Evolutionary conservation across 306 rosid genomes (phyloP).

Genomic region (Rosa persica): DNA sequence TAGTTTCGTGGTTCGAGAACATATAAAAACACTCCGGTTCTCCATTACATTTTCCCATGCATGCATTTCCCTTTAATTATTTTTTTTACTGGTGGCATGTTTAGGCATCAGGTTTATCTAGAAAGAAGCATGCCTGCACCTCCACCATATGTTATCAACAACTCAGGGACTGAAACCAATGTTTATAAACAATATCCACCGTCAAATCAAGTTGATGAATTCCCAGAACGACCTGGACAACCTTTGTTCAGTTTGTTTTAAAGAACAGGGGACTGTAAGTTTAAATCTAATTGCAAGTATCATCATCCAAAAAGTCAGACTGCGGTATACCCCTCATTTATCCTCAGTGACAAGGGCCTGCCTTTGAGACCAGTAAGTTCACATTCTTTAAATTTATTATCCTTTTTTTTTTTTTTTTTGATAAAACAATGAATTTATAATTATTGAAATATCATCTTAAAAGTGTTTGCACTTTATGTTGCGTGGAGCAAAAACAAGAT

Average conservation of each 20-base stretch:
- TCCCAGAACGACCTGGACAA: slow-evolving; percentile 92
- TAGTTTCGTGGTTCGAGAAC: not conserved
- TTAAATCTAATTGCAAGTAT: slow-evolving; percentile 75
- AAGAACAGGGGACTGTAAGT: slow-evolving; percentile 91
- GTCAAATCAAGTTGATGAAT: slow-evolving; percentile 52
- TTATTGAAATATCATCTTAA: not conserved
- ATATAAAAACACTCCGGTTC: not conserved
- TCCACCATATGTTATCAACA: slow-evolving; percentile 54
- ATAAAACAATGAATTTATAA: too few species aligned
- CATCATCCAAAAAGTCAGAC: slow-evolving; percentile 80
- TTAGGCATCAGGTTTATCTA: slow-evolving; percentile 68
- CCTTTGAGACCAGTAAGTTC: slow-evolving; percentile 93
- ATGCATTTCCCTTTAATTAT: not conserved
- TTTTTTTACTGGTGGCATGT: slow-evolving; percentile 30
- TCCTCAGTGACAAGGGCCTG: slow-evolving; percentile 82
- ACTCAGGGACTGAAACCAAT: slow-evolving; percentile 52
- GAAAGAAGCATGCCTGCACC: slow-evolving; percentile 68
- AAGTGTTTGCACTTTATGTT: not conserved
- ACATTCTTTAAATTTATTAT: not conserved
- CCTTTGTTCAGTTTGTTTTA: slow-evolving; percentile 82
- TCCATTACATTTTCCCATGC: not conserved
- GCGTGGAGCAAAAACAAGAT: not conserved
- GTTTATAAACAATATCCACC: slow-evolving; percentile 49
- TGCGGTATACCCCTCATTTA: slow-evolving; percentile 43
- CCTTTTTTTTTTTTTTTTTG: too few species aligned